A percentile compares a stretch with the other conserved stretches of the same genome.
Evolutionary conservation across 768 basidiomycete species (phyloP).

Genomic region (Trametes cubensis): DNA sequence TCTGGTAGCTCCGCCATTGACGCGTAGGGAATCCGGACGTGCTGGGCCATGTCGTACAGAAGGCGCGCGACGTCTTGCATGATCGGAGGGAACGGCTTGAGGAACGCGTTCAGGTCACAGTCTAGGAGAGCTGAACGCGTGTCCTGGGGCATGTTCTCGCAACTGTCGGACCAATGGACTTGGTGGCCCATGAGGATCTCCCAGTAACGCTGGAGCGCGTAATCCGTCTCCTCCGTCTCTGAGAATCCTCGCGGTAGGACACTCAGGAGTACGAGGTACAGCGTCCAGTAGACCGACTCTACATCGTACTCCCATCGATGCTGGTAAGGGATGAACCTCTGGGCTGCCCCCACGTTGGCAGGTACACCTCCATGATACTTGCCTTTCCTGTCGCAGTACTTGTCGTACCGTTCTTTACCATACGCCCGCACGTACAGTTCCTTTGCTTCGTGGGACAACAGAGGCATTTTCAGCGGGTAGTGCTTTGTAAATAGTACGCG

Average conservation of each 20-base stretch:
- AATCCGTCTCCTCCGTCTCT: background rate
- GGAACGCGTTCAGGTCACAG: slow-evolving; percentile 1
- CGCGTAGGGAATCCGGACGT: slow-evolving; percentile 15
- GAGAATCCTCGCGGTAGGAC: background rate
- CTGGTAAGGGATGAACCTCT: background rate
- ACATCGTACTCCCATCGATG: slow-evolving; percentile 23
- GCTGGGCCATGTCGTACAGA: slow-evolving; percentile 8
- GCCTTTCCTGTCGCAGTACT: slow-evolving; percentile 5
- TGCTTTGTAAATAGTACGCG: background rate
- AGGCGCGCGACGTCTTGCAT: slow-evolving; percentile 5
- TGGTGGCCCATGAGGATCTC: background rate
- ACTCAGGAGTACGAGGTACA: background rate
- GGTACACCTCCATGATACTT: slow-evolving; percentile 1
- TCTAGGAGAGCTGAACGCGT: background rate
- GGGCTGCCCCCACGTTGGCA: background rate
- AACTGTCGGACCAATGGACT: background rate
- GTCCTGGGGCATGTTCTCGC: slow-evolving; percentile 4
- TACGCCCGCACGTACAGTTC: slow-evolving; percentile 7
- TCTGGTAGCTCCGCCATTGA: background rate
- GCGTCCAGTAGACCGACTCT: slow-evolving; percentile 20
- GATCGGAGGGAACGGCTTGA: background rate
- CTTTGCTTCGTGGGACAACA: background rate
- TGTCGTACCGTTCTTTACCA: slow-evolving; percentile 11
- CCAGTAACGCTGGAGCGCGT: background rate
- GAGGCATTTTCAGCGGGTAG: slow-evolving; percentile 7